Conservation (phyloP, 148 eudicot genomes). For the Vaccinium darrowii region DNA sequence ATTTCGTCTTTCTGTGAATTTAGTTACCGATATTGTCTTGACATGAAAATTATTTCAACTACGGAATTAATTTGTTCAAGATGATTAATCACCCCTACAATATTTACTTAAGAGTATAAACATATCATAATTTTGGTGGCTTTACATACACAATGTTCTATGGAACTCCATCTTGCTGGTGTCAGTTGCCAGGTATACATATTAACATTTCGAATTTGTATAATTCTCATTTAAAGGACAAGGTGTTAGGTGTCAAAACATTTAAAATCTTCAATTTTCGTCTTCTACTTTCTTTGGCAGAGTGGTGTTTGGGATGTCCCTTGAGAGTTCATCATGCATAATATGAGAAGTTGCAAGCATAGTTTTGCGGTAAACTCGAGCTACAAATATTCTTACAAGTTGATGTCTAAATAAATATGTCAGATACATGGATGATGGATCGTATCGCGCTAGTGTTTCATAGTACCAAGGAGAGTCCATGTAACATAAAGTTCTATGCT, state of each 20-base stretch:
- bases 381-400: neutral
- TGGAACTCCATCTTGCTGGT: neutral
- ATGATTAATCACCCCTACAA: neutral
- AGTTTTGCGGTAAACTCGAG: neutral
- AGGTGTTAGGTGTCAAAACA: neutral
- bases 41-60: neutral
- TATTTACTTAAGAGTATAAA: neutral
- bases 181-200: neutral
- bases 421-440: neutral
- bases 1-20: neutral
- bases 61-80: neutral
- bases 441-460: neutral
- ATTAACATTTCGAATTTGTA: neutral
- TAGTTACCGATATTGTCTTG: neutral
- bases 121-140: neutral
- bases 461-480: neutral
- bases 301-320: neutral
- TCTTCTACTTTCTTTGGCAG: neutral
- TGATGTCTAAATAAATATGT: neutral
- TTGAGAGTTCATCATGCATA: neutral
- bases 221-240: neutral
- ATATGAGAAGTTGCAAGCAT: neutral
- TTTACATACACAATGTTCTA: neutral
- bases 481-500: neutral
- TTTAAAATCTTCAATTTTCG: neutral